phyloP scores from a whole-genome alignment of 1,139 yeast species.

The Trichomonascaceae sp. region DNA sequence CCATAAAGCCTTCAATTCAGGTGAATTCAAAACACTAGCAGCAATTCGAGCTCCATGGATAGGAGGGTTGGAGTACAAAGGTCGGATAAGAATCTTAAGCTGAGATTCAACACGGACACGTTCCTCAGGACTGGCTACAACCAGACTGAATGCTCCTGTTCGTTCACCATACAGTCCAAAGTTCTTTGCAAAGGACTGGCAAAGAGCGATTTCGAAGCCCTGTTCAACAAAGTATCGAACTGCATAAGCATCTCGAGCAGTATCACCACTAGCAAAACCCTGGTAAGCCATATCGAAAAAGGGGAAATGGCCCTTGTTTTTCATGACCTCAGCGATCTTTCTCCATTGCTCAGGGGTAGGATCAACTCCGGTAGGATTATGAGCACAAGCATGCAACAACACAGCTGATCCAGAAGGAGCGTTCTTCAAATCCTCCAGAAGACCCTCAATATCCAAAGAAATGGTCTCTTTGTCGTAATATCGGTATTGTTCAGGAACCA shows the following conservation, averaged over 20 bases:
- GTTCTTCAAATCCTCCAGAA: constrained; percentile 52
- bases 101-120: constrained; percentile 57
- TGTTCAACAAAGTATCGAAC: constrained; percentile 72
- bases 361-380: constrained; percentile 97
- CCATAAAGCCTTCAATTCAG: constrained; percentile 72
- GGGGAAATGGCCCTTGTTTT: constrained; percentile 65
- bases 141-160: constrained; percentile 74
- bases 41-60: constrained; percentile 95
- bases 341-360: constrained; percentile 85
- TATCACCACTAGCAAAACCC: constrained; percentile 91
- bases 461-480: constrained; percentile 64
- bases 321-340: constrained; percentile 55
- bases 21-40: constrained; percentile 62
- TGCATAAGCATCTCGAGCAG: constrained; percentile 79
- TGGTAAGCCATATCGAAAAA: constrained; percentile 95
- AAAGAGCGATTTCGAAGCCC: constrained; percentile 42
- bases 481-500: constrained; percentile 47
- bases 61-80: constrained; percentile 91
- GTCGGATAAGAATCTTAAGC: constrained; percentile 67
- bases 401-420: constrained; percentile 80
- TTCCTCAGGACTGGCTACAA: constrained; percentile 33
- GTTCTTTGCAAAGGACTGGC: constrained; percentile 97
- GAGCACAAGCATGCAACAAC: constrained; percentile 92
- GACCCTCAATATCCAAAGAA: constrained; percentile 62
- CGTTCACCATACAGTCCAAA: constrained; percentile 98